Conservation (phyloP, 208 protist species). For the Kentomonas sorsogonicus region DNA sequence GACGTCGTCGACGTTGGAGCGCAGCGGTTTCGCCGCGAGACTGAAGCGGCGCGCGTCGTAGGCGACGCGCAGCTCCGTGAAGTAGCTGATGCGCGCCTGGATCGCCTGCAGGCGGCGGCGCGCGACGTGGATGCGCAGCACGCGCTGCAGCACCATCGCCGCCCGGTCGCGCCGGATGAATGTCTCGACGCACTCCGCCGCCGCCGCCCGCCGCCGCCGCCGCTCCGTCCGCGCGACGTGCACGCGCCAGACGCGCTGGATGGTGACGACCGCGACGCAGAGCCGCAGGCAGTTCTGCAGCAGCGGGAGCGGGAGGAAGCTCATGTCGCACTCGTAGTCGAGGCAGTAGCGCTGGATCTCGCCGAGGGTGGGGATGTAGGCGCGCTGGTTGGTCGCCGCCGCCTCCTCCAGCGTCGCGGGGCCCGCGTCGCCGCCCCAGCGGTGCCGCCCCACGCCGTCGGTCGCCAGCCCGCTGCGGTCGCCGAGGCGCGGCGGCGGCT, state of each 20-base stretch:
- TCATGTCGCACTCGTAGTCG: too few species aligned
- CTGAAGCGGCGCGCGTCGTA: too few species aligned
- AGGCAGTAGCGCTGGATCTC: neutral
- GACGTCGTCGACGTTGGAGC: too few species aligned
- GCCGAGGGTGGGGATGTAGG: neutral
- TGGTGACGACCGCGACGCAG: slow-evolving; percentile 23
- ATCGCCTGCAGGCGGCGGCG: neutral
- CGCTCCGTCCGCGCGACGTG: slow-evolving; percentile 2
- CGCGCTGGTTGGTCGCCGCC: too few species aligned
- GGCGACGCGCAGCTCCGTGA: slow-evolving; percentile 20
- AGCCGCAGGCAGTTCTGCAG: slow-evolving; percentile 26
- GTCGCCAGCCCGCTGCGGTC: too few species aligned
- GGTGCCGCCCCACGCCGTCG: too few species aligned
- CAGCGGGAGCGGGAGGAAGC: neutral
- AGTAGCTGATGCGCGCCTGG: neutral
- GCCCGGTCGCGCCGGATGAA: slow-evolving; percentile 21
- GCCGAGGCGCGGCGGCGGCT: too few species aligned
- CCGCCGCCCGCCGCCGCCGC: neutral
- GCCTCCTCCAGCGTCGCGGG: too few species aligned
- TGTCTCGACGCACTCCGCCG: neutral
- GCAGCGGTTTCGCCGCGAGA: too few species aligned
- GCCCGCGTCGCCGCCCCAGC: too few species aligned
- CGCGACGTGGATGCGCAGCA: slow-evolving; percentile 21
- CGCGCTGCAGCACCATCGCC: slow-evolving; percentile 28
- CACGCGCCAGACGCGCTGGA: slow-evolving; percentile 44